phyloP scores from a whole-genome alignment of 305 asterid species.

The Solanum hybrid region DNA sequence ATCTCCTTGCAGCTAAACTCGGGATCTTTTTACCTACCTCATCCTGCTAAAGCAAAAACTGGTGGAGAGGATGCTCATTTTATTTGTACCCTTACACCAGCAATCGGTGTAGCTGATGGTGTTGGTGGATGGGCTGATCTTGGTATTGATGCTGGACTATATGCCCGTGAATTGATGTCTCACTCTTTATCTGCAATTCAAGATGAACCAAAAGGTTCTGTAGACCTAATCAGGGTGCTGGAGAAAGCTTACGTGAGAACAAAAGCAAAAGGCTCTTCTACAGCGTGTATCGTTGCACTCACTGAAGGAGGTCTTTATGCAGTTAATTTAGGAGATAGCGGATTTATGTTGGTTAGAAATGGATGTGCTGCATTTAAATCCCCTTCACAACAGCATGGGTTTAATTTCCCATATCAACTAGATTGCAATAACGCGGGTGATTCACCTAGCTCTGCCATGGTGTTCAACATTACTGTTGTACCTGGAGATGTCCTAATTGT shows the following conservation, averaged over 20 bases:
- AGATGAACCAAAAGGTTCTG: background rate
- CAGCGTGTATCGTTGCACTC: slow-evolving; percentile 10
- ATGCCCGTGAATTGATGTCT: slow-evolving; percentile 1
- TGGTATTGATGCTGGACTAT: background rate
- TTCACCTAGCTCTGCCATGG: slow-evolving; percentile 12
- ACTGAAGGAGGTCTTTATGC: slow-evolving; percentile 7
- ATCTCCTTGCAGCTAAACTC: background rate
- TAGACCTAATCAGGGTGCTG: background rate
- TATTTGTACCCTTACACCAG: slow-evolving; percentile 1
- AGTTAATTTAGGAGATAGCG: slow-evolving; percentile 10
- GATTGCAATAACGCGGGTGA: slow-evolving; percentile 6
- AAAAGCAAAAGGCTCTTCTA: slow-evolving; percentile 6
- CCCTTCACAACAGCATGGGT: slow-evolving; percentile 8
- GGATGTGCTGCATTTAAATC: slow-evolving; percentile 7
- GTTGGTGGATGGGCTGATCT: slow-evolving; percentile 10
- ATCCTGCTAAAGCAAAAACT: slow-evolving; percentile 4
- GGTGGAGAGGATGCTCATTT: slow-evolving; percentile 8
- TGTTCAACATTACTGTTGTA: background rate
- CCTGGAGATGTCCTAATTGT: slow-evolving; percentile 15
- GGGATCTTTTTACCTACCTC: slow-evolving; percentile 3
- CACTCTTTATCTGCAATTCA: background rate
- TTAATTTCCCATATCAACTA: slow-evolving; percentile 9
- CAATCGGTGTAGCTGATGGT: slow-evolving; percentile 1
- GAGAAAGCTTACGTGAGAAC: background rate
- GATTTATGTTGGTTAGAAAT: slow-evolving; percentile 9